These are phyloP conservation scores for Cetraspora pellucida DNA, from an alignment of 192 early-diverging fungal genomes.

Conservation along the genomic window DNA sequence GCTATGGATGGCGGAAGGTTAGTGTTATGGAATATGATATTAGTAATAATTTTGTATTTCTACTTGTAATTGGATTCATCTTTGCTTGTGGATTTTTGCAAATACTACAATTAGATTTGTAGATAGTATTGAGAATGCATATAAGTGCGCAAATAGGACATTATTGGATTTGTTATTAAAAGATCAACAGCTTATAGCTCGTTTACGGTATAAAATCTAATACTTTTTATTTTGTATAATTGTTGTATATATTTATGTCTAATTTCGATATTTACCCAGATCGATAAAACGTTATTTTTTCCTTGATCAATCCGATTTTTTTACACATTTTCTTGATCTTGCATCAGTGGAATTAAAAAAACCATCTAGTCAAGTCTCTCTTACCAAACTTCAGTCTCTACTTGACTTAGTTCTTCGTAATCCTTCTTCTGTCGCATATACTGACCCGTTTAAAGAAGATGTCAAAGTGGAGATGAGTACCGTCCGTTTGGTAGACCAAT, in stretches of 20 bases:
- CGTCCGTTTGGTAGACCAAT: conserved; percentile 67
- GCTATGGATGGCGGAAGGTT: conserved; percentile 60
- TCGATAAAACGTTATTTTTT: conserved; percentile 93
- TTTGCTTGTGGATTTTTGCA: not conserved
- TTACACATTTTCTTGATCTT: conserved; percentile 93
- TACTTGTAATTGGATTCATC: too few species aligned
- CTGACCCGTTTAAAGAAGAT: conserved; percentile 85
- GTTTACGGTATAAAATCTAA: conserved; percentile 58
- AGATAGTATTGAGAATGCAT: conserved; percentile 82
- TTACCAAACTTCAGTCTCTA: conserved; percentile 77
- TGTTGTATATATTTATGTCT: not conserved
- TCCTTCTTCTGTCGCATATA: conserved; percentile 77
- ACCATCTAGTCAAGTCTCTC: conserved; percentile 66
- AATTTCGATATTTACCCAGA: conserved; percentile 41
- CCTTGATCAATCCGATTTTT: conserved; percentile 90
- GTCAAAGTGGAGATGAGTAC: conserved; percentile 73
- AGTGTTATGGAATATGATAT: not conserved
- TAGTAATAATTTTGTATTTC: too few species aligned
- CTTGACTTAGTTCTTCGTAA: conserved; percentile 88
- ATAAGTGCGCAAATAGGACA: conserved; percentile 84
- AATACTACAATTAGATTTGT: conserved; percentile 52
- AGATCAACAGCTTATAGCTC: conserved; percentile 73
- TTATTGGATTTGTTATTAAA: conserved; percentile 79
- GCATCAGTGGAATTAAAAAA: conserved; percentile 76
- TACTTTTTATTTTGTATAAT: not conserved